Evolutionary conservation across 2,329 filamentous ascomycete genomes (phyloP).

Genomic region (Fusarium sambucinum): DNA sequence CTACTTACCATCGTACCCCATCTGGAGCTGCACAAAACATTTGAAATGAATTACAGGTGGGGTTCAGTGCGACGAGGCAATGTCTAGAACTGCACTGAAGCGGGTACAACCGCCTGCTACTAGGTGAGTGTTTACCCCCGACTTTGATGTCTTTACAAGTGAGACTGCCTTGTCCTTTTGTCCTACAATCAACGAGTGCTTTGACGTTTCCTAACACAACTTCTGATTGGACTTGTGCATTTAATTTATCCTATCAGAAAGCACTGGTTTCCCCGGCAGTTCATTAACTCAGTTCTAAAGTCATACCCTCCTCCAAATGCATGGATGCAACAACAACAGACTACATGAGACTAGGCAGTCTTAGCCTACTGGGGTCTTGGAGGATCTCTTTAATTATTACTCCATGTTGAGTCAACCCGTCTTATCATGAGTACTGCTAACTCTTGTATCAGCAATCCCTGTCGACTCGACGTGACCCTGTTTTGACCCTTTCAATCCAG

Average conservation of each 20-base stretch:
- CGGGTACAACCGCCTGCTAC: conserved; percentile 26
- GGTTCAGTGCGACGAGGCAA: conserved; percentile 30
- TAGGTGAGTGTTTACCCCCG: background rate
- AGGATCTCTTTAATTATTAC: conserved; percentile 6
- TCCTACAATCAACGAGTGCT: conserved; percentile 3
- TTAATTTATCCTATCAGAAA: conserved; percentile 6
- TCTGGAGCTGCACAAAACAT: conserved; percentile 17
- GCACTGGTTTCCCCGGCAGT: conserved; percentile 12
- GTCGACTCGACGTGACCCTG: conserved; percentile 7
- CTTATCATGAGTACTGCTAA: conserved; percentile 35
- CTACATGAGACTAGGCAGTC: conserved; percentile 23
- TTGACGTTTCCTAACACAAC: background rate
- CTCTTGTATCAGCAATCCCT: conserved; percentile 36
- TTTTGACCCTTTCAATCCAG: conserved; percentile 25
- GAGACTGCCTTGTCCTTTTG: conserved; percentile 12
- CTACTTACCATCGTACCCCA: conserved; percentile 22
- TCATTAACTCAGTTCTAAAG: background rate
- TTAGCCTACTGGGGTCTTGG: conserved; percentile 11
- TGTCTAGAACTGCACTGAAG: conserved; percentile 22
- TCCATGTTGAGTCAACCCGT: conserved; percentile 29
- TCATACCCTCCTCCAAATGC: conserved; percentile 6
- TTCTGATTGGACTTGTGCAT: conserved; percentile 7
- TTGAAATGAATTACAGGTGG: conserved; percentile 33
- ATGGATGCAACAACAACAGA: conserved; percentile 6
- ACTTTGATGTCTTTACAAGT: background rate